Base-by-base conservation (phyloP, 2,329 filamentous ascomycete species). In the Alternaria viburni region DNA sequence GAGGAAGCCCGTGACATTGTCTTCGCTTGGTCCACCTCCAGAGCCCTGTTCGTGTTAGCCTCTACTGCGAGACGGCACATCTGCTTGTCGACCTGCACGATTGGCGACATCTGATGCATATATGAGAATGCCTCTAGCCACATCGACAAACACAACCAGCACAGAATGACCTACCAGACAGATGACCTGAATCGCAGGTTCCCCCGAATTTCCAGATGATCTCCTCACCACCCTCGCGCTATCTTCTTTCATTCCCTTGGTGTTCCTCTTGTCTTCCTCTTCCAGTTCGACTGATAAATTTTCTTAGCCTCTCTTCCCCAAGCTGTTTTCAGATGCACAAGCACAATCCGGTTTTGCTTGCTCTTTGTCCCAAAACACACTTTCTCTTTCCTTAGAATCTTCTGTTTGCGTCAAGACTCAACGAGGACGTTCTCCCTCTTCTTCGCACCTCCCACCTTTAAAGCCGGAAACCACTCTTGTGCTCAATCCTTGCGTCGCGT, bases 1-100 rank as follows among this genome's bases (percentile, higher is more conserved):
- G 19, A 99, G 87, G 61, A 98, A 89, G 3, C 93, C 93, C 0
- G 95, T 97, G 23, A 93, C 91, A 78, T 94, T 96, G 79, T 93
- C 90, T 85, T 99, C 96, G 73, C 88, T 87, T 30, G 96, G 96
- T 56, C 96, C 96, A 62, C 96, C 96, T 54, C 93, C 93, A 49
- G 93, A 89, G 68, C 96, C 96, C 93, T 97, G 64, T 41, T 47
- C 9, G n/a, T 36, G 56, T 74, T 43, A 74, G 70, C 51, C 26
- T 60, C 17, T 12, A 5, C 21, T 46, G 28, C 28, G 1, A 51
- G 17, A 36, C 15, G 9, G 15, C 12, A 17, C 7, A 17, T 30
- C 2, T 15, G 23, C 8, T 19, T 41, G 46, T 44, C 30, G 6
- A n/a, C 19, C 36, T 25, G 54, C 17, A 28, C 32, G 15, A 23